Base-by-base conservation (phyloP, 257 asterid species). In the Mitragyna speciosa region DNA sequence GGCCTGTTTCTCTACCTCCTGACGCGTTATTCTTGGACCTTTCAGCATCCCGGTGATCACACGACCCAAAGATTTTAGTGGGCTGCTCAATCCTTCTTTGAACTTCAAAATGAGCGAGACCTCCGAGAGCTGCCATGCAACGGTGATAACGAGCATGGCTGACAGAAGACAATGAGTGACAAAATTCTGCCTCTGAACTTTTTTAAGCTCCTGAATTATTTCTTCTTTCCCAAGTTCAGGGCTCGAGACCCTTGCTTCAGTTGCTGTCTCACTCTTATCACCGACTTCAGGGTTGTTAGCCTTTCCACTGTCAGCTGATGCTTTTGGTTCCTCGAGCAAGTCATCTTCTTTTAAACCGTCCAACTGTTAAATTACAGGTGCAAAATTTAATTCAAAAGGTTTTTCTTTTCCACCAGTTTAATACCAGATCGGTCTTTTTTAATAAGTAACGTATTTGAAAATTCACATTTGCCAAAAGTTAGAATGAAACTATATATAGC, bases 121-220 rank as follows among this genome's bases (percentile, higher is more conserved):
- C 72, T 93, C 96, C 0, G 99, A 95, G 61, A 93, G 73, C 76
- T 93, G 98, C 99, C 99, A 95, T 28, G 86, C 83, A 17, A 91
- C 52, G 1, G 99, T 95, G 76, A 93, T 80, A 2, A 90, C 75
- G 16, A 95, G 90, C 93, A 90, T 81, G 31, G 84, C 87, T 4
- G 97, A 84, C 15, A 95, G 76, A 54, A 95, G 98, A 65, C 88
- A 85, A 59, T 93, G 99, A 3, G 98, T 95, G 30, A 90, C 83
- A 20, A 80, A 36, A 59, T 95, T 95, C 92, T 93, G 98, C 84
- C 78, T 88, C 83, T 86, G 85, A 4, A 92, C 64, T n/a, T 80
- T 78, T 87, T 78, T 91, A 8, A 95, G 82, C 85, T 93, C 97
- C 82, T 87, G 86, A 39, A 89, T 58, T 79, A 95, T 90, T 65